phyloP scores from a whole-genome alignment of 306 rosid species.

The apple (Malus domestica) region DNA sequence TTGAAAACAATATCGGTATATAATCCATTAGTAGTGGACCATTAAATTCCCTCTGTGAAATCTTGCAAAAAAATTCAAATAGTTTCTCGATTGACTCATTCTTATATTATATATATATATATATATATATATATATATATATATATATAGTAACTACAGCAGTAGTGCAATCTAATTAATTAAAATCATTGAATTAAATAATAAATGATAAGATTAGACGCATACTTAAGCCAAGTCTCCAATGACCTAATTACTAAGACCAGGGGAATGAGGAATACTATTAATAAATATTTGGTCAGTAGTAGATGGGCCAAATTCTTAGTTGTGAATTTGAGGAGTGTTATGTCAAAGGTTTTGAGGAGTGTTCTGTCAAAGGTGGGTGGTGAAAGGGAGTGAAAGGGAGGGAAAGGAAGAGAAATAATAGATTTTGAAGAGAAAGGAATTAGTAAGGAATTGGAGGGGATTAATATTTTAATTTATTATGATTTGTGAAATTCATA shows the following conservation, averaged over 20 bases:
- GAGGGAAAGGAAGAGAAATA: constrained; percentile 22
- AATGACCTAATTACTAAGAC: background rate
- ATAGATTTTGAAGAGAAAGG: constrained; percentile 17
- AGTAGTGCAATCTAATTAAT: background rate
- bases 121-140: too few relatives aligned
- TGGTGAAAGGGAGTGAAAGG: constrained; percentile 71
- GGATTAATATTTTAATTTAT: background rate
- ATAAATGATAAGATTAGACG: background rate
- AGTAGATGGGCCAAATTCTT: background rate
- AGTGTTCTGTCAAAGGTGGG: constrained; percentile 70
- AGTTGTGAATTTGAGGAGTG: constrained; percentile 32
- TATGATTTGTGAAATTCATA: background rate
- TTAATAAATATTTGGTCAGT: background rate
- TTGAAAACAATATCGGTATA: too few relatives aligned
- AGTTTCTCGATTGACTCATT: background rate
- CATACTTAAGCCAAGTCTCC: background rate
- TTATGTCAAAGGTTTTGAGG: constrained; percentile 52
- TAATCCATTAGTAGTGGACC: too few relatives aligned
- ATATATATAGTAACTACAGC: background rate
- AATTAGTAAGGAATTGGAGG: constrained; percentile 4
- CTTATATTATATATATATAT: too few relatives aligned
- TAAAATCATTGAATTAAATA: background rate
- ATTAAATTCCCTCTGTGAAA: too few relatives aligned
- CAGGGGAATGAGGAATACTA: background rate
- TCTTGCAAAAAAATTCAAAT: background rate